Percentiles rank a stretch among this genome's conserved stretches.
Conservation (phyloP, 2,329 filamentous ascomycete genomes). For the Drechmeria coniospora region DNA sequence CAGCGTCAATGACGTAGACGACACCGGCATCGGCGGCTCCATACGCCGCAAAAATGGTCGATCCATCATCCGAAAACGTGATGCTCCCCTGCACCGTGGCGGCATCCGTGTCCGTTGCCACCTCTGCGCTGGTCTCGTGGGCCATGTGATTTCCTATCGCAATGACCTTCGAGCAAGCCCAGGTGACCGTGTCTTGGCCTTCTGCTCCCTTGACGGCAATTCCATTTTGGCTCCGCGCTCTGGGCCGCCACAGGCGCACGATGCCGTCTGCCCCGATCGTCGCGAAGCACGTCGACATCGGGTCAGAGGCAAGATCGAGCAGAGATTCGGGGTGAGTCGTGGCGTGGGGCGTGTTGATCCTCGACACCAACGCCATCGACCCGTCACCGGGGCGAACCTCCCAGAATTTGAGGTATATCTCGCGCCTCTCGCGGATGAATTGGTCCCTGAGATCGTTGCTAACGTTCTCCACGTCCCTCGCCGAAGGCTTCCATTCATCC, state of each 20-base stretch:
- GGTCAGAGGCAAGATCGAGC: constrained; percentile 59
- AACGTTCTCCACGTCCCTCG: constrained; percentile 44
- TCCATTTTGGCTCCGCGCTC: constrained; percentile 52
- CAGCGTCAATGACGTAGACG: constrained; percentile 63
- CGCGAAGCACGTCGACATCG: constrained; percentile 56
- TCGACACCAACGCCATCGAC: constrained; percentile 60
- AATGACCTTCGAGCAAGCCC: constrained; percentile 52
- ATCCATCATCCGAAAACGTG: constrained; percentile 72
- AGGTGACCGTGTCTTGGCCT: constrained; percentile 50
- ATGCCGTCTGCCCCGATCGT: constrained; percentile 70
- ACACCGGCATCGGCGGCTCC: constrained; percentile 39
- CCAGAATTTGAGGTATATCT: constrained; percentile 89
- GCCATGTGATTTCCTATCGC: constrained; percentile 35
- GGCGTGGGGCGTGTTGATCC: constrained; percentile 71
- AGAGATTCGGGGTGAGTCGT: constrained; percentile 41
- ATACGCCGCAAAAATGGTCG: constrained; percentile 57
- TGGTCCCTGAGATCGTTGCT: constrained; percentile 21
- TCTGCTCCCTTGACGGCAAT: constrained; percentile 43
- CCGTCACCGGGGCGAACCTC: constrained; percentile 40
- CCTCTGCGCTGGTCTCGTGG: constrained; percentile 20
- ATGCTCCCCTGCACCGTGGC: constrained; percentile 44
- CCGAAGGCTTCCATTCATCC: constrained; percentile 75
- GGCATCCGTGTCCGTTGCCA: constrained; percentile 8
- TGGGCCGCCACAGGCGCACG: constrained; percentile 70
- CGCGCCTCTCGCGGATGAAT: constrained; percentile 38